Base-by-base conservation (phyloP, 116 monocot genomes). In the Trichopus zeylanicus region DNA sequence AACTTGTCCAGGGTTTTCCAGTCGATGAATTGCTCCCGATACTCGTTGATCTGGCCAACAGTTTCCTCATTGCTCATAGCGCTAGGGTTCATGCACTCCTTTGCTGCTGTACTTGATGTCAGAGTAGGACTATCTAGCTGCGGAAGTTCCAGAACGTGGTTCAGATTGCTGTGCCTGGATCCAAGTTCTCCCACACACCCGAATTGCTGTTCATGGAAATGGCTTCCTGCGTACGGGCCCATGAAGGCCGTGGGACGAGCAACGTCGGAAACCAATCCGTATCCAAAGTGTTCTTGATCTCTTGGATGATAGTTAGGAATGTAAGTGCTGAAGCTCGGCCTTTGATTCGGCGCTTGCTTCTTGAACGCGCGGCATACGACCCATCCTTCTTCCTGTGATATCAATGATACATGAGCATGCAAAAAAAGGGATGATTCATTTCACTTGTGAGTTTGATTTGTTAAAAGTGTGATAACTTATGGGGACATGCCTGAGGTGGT, bases 361-460 rank as follows among this genome's bases (percentile, higher is more conserved):
- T 68, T 81, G 66, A 90, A 90, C 31, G 90, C 90, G 20, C 79
- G 59, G 48, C 90, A 90, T 5, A 90, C 81, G 1, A 82, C 90
- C 90, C 90, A 90, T 62, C 85, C 85, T 70, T 85, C 90, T 72
- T 90, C 85, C 85, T 85, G 81, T 20, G 57, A 51, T 29, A 42
- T 42, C n/a, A 13, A 42, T 42, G 42, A 42, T n/a, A 42, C 12
- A 42, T 13, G 42, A 42, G 1, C 42, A 49, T 49, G 5, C 19
- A 49, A 49, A n/a, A n/a, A n/a, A n/a, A n/a, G n/a, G n/a, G n/a
- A n/a, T n/a, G n/a, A n/a, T n/a, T n/a, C n/a, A n/a, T n/a, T n/a
- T n/a, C n/a, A n/a, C n/a, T n/a, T n/a, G n/a, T n/a, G n/a, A n/a
- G n/a, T n/a, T n/a, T n/a, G n/a, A n/a, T n/a, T n/a, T n/a, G n/a